These are phyloP conservation scores for Plasmodiophora brassicae DNA, from an alignment of 208 protist genomes.

Conservation along the genomic window DNA sequence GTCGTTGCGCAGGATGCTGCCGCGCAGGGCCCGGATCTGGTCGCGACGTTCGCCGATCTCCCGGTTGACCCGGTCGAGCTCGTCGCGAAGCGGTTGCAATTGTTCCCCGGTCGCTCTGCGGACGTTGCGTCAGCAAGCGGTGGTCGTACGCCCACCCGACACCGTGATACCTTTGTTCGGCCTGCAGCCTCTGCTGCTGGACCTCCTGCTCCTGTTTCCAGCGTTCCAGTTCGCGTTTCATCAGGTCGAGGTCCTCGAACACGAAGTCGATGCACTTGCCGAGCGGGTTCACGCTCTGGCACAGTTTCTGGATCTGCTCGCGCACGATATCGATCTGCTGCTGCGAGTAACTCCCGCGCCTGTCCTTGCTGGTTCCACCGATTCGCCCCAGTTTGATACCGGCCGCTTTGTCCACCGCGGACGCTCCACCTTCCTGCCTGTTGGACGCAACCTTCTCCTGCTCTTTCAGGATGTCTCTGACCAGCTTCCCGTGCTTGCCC, in stretches of 20 bases:
- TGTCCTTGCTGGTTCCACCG: background rate
- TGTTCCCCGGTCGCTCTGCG: background rate
- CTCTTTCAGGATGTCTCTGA: conserved; percentile 36
- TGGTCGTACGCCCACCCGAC: too few species aligned
- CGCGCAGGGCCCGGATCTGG: background rate
- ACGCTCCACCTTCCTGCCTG: background rate
- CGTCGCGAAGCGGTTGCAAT: background rate
- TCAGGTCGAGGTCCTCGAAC: conserved; percentile 59
- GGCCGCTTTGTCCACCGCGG: background rate
- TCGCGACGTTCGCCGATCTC: background rate
- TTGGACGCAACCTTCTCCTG: conserved; percentile 31
- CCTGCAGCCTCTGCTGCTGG: background rate
- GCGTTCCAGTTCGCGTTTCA: conserved; percentile 53
- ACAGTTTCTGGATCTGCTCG: conserved; percentile 55
- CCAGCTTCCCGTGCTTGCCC: conserved; percentile 43
- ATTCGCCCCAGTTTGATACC: conserved; percentile 14
- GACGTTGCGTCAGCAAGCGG: too few species aligned
- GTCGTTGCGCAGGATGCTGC: background rate
- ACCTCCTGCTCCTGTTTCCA: conserved; percentile 44
- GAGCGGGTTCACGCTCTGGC: conserved; percentile 56
- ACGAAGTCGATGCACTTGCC: conserved; percentile 66
- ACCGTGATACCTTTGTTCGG: background rate
- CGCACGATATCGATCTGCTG: conserved; percentile 46
- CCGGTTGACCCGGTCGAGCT: background rate
- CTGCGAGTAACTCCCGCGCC: conserved; percentile 35